These are phyloP conservation scores for Ganoderma lucidum DNA, from an alignment of 1,284 basidiomycete genomes.

Conservation along the genomic window DNA sequence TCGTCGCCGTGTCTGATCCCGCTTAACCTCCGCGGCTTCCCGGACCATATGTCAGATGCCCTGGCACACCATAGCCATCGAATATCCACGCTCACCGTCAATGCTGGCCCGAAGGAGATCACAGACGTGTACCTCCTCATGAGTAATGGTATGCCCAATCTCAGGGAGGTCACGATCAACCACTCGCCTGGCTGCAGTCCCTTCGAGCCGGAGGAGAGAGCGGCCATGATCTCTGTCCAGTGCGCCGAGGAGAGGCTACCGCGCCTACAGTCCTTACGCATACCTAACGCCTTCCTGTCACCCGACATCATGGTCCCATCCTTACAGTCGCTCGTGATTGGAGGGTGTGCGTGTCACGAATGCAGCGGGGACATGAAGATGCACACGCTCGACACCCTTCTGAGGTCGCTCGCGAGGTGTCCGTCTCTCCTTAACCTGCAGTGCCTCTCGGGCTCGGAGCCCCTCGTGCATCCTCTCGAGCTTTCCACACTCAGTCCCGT, in stretches of 20 bases:
- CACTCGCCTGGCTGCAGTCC: not conserved
- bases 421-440: not conserved
- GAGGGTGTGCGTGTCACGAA: slow-evolving; percentile 1
- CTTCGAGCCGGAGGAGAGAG: not conserved
- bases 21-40: slow-evolving; percentile 7
- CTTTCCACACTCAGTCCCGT: not conserved
- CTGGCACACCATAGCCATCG: slow-evolving; percentile 12
- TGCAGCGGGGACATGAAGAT: not conserved
- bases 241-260: not conserved
- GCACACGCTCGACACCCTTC: slow-evolving; percentile 10
- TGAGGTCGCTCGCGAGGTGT: slow-evolving; percentile 11
- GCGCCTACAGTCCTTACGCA: slow-evolving; percentile 4
- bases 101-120: not conserved
- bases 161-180: slow-evolving; percentile 5
- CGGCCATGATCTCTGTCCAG: not conserved
- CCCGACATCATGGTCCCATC: not conserved
- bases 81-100: slow-evolving; percentile 11
- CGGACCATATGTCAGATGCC: not conserved
- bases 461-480: not conserved
- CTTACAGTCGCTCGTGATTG: slow-evolving; percentile 8
- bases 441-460: slow-evolving; percentile 4
- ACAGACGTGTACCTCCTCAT: slow-evolving; percentile 14
- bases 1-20: slow-evolving; percentile 13
- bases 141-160: slow-evolving; percentile 10
- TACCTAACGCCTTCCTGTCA: slow-evolving; percentile 11